Evolutionary conservation across 331 rosid genomes (phyloP).

Genomic region (Spiraea crenata): DNA sequence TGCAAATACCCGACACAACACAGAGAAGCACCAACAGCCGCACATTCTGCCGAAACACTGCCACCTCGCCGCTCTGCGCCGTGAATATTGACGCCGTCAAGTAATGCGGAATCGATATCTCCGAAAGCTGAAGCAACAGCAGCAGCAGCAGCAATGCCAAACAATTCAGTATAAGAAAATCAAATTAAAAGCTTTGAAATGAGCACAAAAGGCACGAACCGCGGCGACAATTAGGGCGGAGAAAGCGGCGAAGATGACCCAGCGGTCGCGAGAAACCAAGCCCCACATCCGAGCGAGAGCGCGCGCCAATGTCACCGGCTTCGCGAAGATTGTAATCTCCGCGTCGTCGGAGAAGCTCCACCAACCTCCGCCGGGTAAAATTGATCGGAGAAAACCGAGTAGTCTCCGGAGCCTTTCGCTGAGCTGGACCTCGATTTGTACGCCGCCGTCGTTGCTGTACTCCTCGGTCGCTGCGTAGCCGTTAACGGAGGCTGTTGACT

Average conservation of each 20-base stretch:
- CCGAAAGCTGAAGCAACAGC: slow-evolving; percentile 61
- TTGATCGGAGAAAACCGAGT: slow-evolving; percentile 34
- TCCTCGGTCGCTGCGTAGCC: slow-evolving; percentile 43
- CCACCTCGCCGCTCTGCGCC: slow-evolving; percentile 70
- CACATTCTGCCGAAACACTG: slow-evolving; percentile 75
- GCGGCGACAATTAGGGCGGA: slow-evolving; percentile 79
- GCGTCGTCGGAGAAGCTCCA: slow-evolving; percentile 67
- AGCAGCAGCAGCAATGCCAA: slow-evolving; percentile 2
- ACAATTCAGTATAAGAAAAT: neutral
- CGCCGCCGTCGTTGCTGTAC: slow-evolving; percentile 12
- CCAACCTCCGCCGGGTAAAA: slow-evolving; percentile 84
- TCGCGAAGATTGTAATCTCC: slow-evolving; percentile 37
- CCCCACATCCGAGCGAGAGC: slow-evolving; percentile 85
- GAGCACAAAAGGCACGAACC: slow-evolving; percentile 33
- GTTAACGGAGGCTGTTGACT: slow-evolving; percentile 63
- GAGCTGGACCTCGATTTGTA: slow-evolving; percentile 28
- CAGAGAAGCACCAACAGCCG: slow-evolving; percentile 66
- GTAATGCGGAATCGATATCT: slow-evolving; percentile 85
- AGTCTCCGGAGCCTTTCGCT: slow-evolving; percentile 36
- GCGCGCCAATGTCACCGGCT: slow-evolving; percentile 74
- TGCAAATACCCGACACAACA: slow-evolving; percentile 85
- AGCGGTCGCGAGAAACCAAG: slow-evolving; percentile 71
- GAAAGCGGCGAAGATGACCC: slow-evolving; percentile 80
- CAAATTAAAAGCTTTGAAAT: neutral
- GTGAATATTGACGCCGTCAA: slow-evolving; percentile 85